Base-by-base conservation (phyloP, 148 eudicot genomes). In the Chenopodium suecicum region DNA sequence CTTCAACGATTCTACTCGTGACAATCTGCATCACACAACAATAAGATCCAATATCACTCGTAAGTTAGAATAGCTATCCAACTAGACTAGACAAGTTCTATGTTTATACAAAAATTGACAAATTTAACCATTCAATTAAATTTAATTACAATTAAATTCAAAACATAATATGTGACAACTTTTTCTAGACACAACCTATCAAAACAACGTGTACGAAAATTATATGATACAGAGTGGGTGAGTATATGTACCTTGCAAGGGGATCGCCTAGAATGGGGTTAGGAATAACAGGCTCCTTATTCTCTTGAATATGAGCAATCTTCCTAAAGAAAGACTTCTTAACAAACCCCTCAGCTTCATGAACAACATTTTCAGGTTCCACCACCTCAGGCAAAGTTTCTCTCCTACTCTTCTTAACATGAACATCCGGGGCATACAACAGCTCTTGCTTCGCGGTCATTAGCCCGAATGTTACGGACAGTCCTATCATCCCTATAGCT, bases 371-470 rank as follows among this genome's bases (percentile, higher is more conserved):
- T 41, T 92, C 98, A 0, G 98, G 98, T 52, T 92, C 94, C 82
- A 77, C 91, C 80, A 94, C 87, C 90, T 92, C 98, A 50, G 92
- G 90, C 7, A 92, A 4, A 4, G 90, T 89, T 83, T 94, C 94
- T 63, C 96, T 76, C 56, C 76, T 84, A 52, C 92, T 89, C 77
- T 92, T 94, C 84, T 84, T 92, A 58, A 92, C 79, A 19, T 27
- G 78, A 29, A 92, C 92, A 12, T 82, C 86, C 0, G 98, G 98
- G 10, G 86, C 87, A 20, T 83, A 78, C 29, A 78, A 67, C 23
- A 94, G 65, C 23, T 91, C 92, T 44, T 94, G 96, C 79, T 70
- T 66, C 1, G 81, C 92, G 6, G 96, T 90, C 80, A 80, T 78
- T 5, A 88, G 58, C 5, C 98, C 96, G 1, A 94, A 64, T 19